phyloP scores from a whole-genome alignment of 1,284 basidiomycete genomes.

The Neonothopanus nambi region DNA sequence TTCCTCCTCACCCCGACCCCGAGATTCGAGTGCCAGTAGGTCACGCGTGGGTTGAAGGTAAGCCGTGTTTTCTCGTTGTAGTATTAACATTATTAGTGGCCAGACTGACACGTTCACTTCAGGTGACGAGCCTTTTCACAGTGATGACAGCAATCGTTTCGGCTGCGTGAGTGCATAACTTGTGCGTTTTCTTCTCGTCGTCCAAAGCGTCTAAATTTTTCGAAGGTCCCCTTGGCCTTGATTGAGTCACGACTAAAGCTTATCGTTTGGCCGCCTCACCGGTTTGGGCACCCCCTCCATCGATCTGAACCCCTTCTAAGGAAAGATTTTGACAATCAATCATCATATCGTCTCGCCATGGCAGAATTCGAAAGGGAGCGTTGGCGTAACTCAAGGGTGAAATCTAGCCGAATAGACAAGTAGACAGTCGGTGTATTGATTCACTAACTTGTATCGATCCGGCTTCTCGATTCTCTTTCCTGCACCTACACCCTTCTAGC shows the following conservation, averaged over 20 bases:
- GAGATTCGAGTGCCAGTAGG: constrained; percentile 59
- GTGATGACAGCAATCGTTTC: constrained; percentile 72
- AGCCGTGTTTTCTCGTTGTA: constrained; percentile 17
- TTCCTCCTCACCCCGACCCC: constrained; percentile 67
- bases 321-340: constrained; percentile 31
- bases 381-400: constrained; percentile 46
- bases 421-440: too few relatives aligned
- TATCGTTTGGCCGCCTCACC: constrained; percentile 63
- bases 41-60: constrained; percentile 76
- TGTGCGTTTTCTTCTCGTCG: neutral
- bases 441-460: too few relatives aligned
- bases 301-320: constrained; percentile 28
- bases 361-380: constrained; percentile 46
- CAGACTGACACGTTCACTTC: constrained; percentile 8
- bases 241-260: constrained; percentile 61
- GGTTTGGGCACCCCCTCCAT: constrained; percentile 42
- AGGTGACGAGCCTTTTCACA: constrained; percentile 68
- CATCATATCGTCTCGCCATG: constrained; percentile 45
- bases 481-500: too few relatives aligned
- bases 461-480: too few relatives aligned
- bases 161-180: constrained; percentile 55
- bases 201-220: constrained; percentile 2
- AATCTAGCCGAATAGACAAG: constrained; percentile 7
- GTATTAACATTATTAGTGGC: neutral
- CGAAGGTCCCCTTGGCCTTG: constrained; percentile 60